Conservation (phyloP, 2,329 filamentous ascomycete genomes). For the Rachicladosporium sp. region DNA sequence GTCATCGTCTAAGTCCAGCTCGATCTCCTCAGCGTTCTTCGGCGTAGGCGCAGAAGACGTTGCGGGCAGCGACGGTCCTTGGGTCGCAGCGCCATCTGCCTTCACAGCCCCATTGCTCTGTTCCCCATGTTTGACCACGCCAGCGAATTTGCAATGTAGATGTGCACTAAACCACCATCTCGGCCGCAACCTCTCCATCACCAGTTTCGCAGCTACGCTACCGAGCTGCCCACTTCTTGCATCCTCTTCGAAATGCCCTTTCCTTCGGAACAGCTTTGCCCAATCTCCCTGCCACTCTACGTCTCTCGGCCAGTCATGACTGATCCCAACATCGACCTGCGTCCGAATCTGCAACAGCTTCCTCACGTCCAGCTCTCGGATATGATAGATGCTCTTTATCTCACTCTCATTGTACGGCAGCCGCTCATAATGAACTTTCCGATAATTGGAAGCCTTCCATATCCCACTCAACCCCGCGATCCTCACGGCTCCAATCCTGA, state of each 20-base stretch:
- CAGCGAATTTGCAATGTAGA: constrained; percentile 76
- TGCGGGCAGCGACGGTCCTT: no score
- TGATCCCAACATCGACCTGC: constrained; percentile 81
- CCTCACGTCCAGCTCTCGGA: constrained; percentile 78
- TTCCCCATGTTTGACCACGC: constrained; percentile 40
- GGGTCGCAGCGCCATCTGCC: no score
- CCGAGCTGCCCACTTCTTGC: constrained; percentile 64
- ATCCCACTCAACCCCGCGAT: constrained; percentile 89
- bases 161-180: constrained; percentile 84
- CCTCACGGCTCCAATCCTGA: constrained; percentile 70
- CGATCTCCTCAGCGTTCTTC: constrained; percentile 57
- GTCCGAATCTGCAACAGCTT: constrained; percentile 75
- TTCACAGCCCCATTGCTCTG: constrained; percentile 37
- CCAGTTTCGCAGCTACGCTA: constrained; percentile 63
- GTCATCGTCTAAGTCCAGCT: constrained; percentile 32
- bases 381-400: constrained; percentile 73
- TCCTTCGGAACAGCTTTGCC: constrained; percentile 54
- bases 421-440: constrained; percentile 70
- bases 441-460: constrained; percentile 84
- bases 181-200: constrained; percentile 72
- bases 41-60: not conserved
- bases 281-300: constrained; percentile 70
- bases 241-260: constrained; percentile 64
- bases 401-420: constrained; percentile 71
- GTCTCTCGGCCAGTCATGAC: constrained; percentile 91